Percentiles rank a stretch among this genome's conserved stretches.
Conservation (phyloP, 495 filamentous ascomycete genomes). For the Thermothielavioides terrestris region DNA sequence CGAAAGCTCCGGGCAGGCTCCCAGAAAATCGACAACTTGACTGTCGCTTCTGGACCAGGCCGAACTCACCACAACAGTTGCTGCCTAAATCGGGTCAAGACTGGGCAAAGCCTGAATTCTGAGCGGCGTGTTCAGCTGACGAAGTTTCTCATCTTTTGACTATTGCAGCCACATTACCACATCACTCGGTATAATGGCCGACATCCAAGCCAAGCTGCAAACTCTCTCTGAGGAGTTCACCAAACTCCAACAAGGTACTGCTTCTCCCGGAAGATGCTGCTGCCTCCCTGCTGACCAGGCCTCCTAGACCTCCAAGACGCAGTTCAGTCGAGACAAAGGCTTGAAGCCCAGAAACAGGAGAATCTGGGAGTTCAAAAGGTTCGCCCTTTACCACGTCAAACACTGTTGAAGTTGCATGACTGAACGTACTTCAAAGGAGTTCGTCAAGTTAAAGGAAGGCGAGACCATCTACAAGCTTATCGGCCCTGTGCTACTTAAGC, state of each 20-base stretch:
- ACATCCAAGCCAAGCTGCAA: conserved; percentile 55
- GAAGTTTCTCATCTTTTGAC: too few species aligned
- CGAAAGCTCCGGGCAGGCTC: not conserved
- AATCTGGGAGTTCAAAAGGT: conserved; percentile 83
- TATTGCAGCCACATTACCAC: too few species aligned
- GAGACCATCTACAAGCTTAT: conserved; percentile 92
- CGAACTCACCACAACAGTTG: not conserved
- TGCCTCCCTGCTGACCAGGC: too few species aligned
- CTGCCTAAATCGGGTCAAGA: not conserved
- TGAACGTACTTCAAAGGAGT: conserved; percentile 53
- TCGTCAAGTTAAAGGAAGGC: conserved; percentile 63
- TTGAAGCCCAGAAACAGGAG: conserved; percentile 90
- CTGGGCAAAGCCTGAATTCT: not conserved
- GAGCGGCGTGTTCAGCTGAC: too few species aligned
- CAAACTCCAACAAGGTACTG: conserved; percentile 78
- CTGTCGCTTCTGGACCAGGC: not conserved
- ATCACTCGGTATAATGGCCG: conserved; percentile 34
- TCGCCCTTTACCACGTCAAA: conserved; percentile 7
- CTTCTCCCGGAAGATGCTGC: too few species aligned
- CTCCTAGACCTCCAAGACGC: conserved; percentile 64
- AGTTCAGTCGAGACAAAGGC: conserved; percentile 76
- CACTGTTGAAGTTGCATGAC: not conserved
- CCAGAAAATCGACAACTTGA: not conserved
- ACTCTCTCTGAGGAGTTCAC: conserved; percentile 79
- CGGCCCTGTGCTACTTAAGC: conserved; percentile 87